Evolutionary conservation across 352 stramenopile species (phyloP).

Genomic region (Globisporangium emineosum): DNA sequence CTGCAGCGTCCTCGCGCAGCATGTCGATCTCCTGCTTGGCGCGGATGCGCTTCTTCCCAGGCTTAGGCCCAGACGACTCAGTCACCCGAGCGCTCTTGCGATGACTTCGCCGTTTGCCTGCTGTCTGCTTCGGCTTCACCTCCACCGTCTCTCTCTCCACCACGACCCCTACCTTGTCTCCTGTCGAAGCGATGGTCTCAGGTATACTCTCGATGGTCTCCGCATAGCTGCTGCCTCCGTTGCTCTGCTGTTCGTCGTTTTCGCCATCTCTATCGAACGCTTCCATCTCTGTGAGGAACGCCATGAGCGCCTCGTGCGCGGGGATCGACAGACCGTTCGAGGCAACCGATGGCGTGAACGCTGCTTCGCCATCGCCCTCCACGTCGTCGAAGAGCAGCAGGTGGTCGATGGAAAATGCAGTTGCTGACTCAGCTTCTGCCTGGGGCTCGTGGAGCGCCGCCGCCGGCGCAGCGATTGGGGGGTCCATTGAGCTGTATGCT

Average conservation of each 20-base stretch:
- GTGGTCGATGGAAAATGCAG: no score
- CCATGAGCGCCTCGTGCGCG: constrained; percentile 7
- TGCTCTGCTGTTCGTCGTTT: background rate
- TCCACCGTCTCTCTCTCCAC: background rate
- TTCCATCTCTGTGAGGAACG: constrained; percentile 17
- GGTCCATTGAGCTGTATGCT: no score
- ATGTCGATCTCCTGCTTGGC: constrained; percentile 14
- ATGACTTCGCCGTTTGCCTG: background rate
- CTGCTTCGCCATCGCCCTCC: no score
- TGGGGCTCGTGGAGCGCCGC: no score
- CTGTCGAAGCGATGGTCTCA: no score
- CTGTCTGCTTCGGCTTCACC: constrained; percentile 2
- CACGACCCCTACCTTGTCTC: no score
- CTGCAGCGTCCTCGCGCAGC: constrained; percentile 2
- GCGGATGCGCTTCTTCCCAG: constrained; percentile 1
- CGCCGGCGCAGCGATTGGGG: no score
- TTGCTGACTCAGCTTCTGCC: no score
- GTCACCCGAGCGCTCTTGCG: background rate
- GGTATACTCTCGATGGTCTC: background rate
- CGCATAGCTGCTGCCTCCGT: background rate
- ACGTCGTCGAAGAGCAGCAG: no score
- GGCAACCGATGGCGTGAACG: background rate
- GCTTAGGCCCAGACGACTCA: background rate
- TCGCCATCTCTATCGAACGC: background rate
- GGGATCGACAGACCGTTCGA: background rate